A percentile compares a stretch with the other conserved stretches of the same genome.
These are phyloP conservation scores for Saxispiralis lemnorum DNA, from an alignment of 495 filamentous ascomycete species.

Conservation along the genomic window DNA sequence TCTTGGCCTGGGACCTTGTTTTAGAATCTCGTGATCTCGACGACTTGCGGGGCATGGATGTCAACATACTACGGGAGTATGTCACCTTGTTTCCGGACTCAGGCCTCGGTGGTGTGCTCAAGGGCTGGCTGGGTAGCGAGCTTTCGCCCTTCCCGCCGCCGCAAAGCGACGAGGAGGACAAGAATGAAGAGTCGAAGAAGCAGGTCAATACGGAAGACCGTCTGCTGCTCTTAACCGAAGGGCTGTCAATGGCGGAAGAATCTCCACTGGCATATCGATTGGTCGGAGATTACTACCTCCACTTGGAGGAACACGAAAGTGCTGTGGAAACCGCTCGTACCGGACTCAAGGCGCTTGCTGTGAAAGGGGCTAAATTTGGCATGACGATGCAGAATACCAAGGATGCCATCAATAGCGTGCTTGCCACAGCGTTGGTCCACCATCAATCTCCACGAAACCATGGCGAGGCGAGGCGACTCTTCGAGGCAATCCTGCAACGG, in stretches of 20 bases:
- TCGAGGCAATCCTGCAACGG: conserved; percentile 56
- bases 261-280: conserved; percentile 73
- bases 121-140: conserved; percentile 63
- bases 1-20: conserved; percentile 74
- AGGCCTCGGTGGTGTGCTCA: conserved; percentile 62
- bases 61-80: conserved; percentile 56
- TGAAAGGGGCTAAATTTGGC: conserved; percentile 46
- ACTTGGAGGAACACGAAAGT: conserved; percentile 72
- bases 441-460: conserved; percentile 83
- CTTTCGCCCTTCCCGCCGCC: conserved; percentile 55
- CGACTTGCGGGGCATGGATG: conserved; percentile 47
- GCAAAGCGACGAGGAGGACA: conserved; percentile 25
- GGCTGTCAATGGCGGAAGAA: conserved; percentile 45
- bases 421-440: conserved; percentile 68
- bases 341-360: conserved; percentile 41
- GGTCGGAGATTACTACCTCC: conserved; percentile 67
- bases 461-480: conserved; percentile 64
- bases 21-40: conserved; percentile 78
- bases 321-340: conserved; percentile 61
- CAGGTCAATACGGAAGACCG: conserved; percentile 48
- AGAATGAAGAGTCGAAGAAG: conserved; percentile 21
- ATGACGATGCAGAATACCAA: conserved; percentile 44
- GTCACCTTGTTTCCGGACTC: conserved; percentile 67
- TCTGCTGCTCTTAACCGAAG: conserved; percentile 67
- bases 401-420: conserved; percentile 54